Conservation (phyloP, 1,284 basidiomycete genomes). For the Irpex sp. region DNA sequence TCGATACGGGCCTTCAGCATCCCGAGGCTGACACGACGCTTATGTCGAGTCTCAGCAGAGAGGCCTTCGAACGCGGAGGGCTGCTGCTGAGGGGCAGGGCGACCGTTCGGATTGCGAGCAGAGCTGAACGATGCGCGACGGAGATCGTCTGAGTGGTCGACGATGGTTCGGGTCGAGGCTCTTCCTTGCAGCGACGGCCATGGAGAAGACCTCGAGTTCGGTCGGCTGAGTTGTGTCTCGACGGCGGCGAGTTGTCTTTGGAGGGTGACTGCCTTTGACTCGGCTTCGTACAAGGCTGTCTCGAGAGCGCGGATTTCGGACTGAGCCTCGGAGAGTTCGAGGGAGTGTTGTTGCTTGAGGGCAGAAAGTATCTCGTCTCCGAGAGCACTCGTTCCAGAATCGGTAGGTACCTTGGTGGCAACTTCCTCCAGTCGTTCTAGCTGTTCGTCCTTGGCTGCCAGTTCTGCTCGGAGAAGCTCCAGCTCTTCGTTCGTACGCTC, state of each 20-base stretch:
- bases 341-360: conserved; percentile 64
- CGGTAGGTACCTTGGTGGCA: conserved; percentile 27
- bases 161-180: conserved; percentile 44
- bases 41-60: conserved; percentile 75
- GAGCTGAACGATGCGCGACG: conserved; percentile 46
- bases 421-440: conserved; percentile 48
- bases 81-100: conserved; percentile 36
- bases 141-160: conserved; percentile 39
- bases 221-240: conserved; percentile 57
- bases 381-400: conserved; percentile 44
- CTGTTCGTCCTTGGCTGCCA: conserved; percentile 60
- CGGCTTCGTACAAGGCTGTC: conserved; percentile 66
- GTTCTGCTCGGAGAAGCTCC: conserved; percentile 58
- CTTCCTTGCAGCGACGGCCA: conserved; percentile 40
- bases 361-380: conserved; percentile 70
- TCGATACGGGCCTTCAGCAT: conserved; percentile 90
- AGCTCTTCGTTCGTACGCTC: conserved; percentile 62
- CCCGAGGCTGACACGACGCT: conserved; percentile 79
- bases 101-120: conserved; percentile 29
- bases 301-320: conserved; percentile 76
- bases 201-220: conserved; percentile 35
- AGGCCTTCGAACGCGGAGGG: conserved; percentile 25
- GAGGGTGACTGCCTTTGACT: conserved; percentile 65
- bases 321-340: conserved; percentile 76
- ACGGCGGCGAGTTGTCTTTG: conserved; percentile 62